A percentile compares a stretch with the other conserved stretches of the same genome.
Evolutionary conservation across 306 rosid genomes (phyloP).

Genomic region (Vachellia collinsii): DNA sequence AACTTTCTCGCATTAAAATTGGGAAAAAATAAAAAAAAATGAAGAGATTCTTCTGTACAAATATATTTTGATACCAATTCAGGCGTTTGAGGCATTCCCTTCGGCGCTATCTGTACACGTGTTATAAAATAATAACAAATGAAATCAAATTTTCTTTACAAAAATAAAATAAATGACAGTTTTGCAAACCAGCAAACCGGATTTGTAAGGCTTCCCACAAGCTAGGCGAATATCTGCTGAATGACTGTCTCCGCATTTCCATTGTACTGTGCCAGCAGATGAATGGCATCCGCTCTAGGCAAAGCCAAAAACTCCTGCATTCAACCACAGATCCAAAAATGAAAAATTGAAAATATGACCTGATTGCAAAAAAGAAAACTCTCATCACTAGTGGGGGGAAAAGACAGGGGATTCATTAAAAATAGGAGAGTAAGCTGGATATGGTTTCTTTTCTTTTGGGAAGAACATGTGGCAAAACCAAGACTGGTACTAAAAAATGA

Average conservation of each 20-base stretch:
- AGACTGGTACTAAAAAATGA: not conserved
- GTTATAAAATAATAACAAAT: slow-evolving; percentile 37
- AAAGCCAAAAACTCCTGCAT: slow-evolving; percentile 93
- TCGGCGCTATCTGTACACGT: slow-evolving; percentile 46
- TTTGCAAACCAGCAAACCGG: slow-evolving; percentile 30
- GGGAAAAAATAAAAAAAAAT: slow-evolving; percentile 36
- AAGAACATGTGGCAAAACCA: slow-evolving; percentile 8
- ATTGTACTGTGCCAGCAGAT: slow-evolving; percentile 90
- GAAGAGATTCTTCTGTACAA: slow-evolving; percentile 43
- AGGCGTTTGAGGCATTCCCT: slow-evolving; percentile 32
- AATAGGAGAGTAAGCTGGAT: not conserved
- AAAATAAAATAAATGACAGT: slow-evolving; percentile 33
- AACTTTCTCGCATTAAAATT: slow-evolving; percentile 38
- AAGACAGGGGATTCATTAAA: not conserved
- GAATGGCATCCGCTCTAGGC: slow-evolving; percentile 99
- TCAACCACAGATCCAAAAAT: slow-evolving; percentile 21
- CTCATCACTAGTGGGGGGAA: not conserved
- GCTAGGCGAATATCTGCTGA: slow-evolving; percentile 86
- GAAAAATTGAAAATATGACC: not conserved
- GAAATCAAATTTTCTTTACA: slow-evolving; percentile 50
- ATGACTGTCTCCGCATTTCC: slow-evolving; percentile 96
- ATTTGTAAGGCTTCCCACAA: slow-evolving; percentile 22
- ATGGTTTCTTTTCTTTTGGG: not conserved
- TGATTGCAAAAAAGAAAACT: not conserved
- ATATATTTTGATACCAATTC: slow-evolving; percentile 15